A percentile compares a stretch with the other conserved stretches of the same genome.
phyloP scores from a whole-genome alignment of 352 stramenopile species.

The Phytophthora palmivora region DNA sequence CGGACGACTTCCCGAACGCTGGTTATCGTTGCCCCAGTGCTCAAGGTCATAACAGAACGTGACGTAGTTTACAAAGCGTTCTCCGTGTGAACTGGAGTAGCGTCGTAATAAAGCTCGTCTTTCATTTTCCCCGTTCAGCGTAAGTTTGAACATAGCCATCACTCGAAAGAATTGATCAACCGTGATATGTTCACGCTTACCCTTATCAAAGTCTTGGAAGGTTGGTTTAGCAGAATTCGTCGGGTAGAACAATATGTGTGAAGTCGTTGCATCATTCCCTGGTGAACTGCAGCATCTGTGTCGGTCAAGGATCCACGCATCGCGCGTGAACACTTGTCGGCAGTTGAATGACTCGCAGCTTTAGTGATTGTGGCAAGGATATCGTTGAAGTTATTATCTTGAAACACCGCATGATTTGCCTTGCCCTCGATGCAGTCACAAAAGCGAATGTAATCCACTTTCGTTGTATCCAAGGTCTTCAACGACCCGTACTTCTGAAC shows the following conservation, averaged over 20 bases:
- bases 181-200: slow-evolving; percentile 77
- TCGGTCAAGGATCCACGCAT: slow-evolving; percentile 65
- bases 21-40: slow-evolving; percentile 51
- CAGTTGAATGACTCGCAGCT: slow-evolving; percentile 33
- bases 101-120: slow-evolving; percentile 65
- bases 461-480: slow-evolving; percentile 50
- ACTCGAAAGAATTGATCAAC: slow-evolving; percentile 86
- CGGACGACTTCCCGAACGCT: slow-evolving; percentile 36
- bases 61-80: slow-evolving; percentile 86
- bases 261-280: slow-evolving; percentile 69
- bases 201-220: slow-evolving; percentile 84
- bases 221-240: slow-evolving; percentile 77
- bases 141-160: slow-evolving; percentile 82
- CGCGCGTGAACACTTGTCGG: slow-evolving; percentile 66
- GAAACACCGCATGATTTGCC: slow-evolving; percentile 11
- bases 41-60: slow-evolving; percentile 87
- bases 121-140: slow-evolving; percentile 56
- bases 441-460: slow-evolving; percentile 84
- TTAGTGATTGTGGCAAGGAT: slow-evolving; percentile 51
- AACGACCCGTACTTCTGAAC: slow-evolving; percentile 63
- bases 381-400: slow-evolving; percentile 64
- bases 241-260: slow-evolving; percentile 62
- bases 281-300: slow-evolving; percentile 48
- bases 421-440: slow-evolving; percentile 73
- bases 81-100: slow-evolving; percentile 74